Base-by-base conservation (phyloP, 495 filamentous ascomycete species). In the Penicillium goetzii region DNA sequence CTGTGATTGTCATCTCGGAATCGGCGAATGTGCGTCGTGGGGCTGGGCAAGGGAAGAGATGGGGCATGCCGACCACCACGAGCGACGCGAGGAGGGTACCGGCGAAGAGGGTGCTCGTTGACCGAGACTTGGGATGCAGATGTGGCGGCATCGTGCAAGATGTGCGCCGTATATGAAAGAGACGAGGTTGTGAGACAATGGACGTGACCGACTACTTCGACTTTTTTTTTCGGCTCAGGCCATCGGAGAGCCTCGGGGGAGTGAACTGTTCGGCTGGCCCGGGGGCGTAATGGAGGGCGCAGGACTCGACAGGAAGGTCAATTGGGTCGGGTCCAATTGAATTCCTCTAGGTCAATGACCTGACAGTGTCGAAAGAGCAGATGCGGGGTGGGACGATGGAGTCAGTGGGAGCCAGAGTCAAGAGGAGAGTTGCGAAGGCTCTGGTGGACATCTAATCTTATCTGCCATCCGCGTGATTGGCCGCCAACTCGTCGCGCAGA, bases 81-180 rank as follows among this genome's bases (percentile, higher is more conserved):
- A 99, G 96, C 65, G 89, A 92, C 25, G 91, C 86, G n/a, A 90
- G 80, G 38, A 97, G 83, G n/a, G 93, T 97, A n/a, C 89, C 90
- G 51, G 92, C 91, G 80, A 99, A 99, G 30, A 99, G 89, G 28
- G 92, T 92, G 53, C 88, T 91, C 62, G 95, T 99, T 74, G 90
- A 88, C 71, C 91, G 89, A 55, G 93, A 97, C 68, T 92, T 88
- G 8, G 95, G 95, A 77, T 99, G 95, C 32, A 99, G 90, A 80
- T 91, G 88, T 38, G 92, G 91, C 57, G 93, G 90, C 92, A 97
- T 96, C 58, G 62, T 80, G 61, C 21, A 52, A 40, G 28, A 17
- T 23, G 47, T 28, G 23, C 38, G 58, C 40, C 60, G 41, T 41
- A 51, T 51, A 53, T 53, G 26, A 23, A 28, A 30, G 14, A 34